phyloP scores from a whole-genome alignment of 2,329 filamentous ascomycete species.

The Talaromyces sp. region DNA sequence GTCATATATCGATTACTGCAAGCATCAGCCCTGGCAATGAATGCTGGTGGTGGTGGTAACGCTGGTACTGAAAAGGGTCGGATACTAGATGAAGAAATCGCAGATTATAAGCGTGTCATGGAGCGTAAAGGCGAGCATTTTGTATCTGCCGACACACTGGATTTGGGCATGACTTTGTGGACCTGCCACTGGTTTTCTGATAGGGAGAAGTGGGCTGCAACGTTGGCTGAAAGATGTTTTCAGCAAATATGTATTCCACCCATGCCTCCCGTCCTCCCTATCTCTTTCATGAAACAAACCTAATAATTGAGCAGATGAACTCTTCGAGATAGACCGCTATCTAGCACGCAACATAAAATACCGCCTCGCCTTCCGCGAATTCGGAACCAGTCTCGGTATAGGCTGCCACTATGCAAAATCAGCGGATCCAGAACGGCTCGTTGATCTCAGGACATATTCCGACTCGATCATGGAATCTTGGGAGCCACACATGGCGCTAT shows the following conservation, averaged over 20 bases:
- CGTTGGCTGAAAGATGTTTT: slow-evolving; percentile 33
- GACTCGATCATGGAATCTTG: slow-evolving; percentile 34
- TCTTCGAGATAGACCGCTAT: slow-evolving; percentile 33
- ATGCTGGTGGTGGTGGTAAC: slow-evolving; percentile 23
- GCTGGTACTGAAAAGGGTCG: slow-evolving; percentile 5
- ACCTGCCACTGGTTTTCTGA: slow-evolving; percentile 48
- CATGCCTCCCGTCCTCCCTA: neutral
- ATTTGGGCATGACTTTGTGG: slow-evolving; percentile 58
- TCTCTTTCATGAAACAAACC: too few relatives aligned
- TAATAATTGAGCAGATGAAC: slow-evolving; percentile 23
- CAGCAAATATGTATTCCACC: slow-evolving; percentile 33
- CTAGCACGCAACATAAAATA: slow-evolving; percentile 31
- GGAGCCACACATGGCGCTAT: slow-evolving; percentile 37
- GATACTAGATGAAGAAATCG: slow-evolving; percentile 47
- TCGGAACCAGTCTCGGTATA: slow-evolving; percentile 50
- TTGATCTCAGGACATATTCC: slow-evolving; percentile 28
- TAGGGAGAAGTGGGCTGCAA: slow-evolving; percentile 46
- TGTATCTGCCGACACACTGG: slow-evolving; percentile 49
- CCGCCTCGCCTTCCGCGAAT: slow-evolving; percentile 52
- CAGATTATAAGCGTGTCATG: slow-evolving; percentile 49
- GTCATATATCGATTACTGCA: slow-evolving; percentile 49
- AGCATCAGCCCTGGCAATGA: slow-evolving; percentile 32
- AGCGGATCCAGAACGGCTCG: slow-evolving; percentile 30
- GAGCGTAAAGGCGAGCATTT: slow-evolving; percentile 40
- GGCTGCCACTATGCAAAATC: slow-evolving; percentile 34